Base-by-base conservation (phyloP, 805 yeast species). In the Wickerhamiella spandovensis region DNA sequence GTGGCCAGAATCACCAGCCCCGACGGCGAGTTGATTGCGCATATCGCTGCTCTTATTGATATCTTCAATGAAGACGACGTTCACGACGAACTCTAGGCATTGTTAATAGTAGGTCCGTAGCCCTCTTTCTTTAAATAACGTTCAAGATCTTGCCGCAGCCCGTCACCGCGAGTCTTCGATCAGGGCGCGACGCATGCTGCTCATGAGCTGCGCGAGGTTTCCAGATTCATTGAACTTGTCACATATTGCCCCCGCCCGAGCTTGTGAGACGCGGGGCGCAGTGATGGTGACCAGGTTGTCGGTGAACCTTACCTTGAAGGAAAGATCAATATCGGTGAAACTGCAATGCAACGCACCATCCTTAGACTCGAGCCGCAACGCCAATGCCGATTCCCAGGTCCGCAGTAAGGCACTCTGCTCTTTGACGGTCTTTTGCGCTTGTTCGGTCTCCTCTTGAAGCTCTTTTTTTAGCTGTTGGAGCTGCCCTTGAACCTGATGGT, bases 1-100 rank as follows among this genome's bases (percentile, higher is more conserved):
- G 41, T 61, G 5, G 65, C 63, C 30, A 55, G 54, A 35, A 61
- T 56, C 12, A 39, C 22, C 1, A 53, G 57, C 6, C 63, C 66
- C 0, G 48, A 49, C 2, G 52, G 53, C 2, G 53, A 48, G 6
- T 52, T 55, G 22, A 45, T 63, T 12, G 51, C 56, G 12, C 54
- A 56, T 6, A 17, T 63, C 15, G 65, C 60, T 4, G 62, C 51
- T 4, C 37, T 53, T 5, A 32, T 58, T 2, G 63, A 57, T 39
- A 22, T 54, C 18, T 53, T 25, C 20, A 24, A 43, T 15, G 43
- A 20, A 3, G 25, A 30, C 12, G 15, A 20, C 4, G 20, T 21
- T 9, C 52, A 52, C 20, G 52, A 50, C 17, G 55, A 54, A 39
- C 43, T 52, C 25, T 54, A 46, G 43, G 20, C 8, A 12, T 9